phyloP scores from a whole-genome alignment of 768 basidiomycete species.

The Fistulinella prunicolor region DNA sequence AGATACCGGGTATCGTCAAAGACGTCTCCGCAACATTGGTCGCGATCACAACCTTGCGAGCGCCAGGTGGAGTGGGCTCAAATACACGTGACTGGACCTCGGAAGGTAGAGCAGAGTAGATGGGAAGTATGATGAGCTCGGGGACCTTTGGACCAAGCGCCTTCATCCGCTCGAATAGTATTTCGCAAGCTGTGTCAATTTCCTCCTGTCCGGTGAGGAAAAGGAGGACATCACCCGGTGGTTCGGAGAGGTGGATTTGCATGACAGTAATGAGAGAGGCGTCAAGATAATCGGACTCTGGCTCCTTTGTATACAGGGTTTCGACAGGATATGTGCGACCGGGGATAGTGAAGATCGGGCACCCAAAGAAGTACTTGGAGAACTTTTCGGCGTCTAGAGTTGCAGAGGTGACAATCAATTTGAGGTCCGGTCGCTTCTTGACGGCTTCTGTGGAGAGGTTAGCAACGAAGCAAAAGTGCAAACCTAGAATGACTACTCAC shows the following conservation, averaged over 20 bases:
- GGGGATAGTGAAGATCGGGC: constrained; percentile 99
- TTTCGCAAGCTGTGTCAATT: constrained; percentile 97
- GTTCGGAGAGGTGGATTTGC: constrained; percentile 99
- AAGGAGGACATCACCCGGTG: constrained; percentile 92
- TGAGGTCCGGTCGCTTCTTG: constrained; percentile 91
- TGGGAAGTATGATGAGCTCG: constrained; percentile 93
- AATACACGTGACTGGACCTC: constrained; percentile 98
- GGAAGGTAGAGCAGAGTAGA: constrained; percentile 96
- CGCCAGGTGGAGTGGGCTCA: constrained; percentile 95
- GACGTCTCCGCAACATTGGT: constrained; percentile 99
- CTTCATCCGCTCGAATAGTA: constrained; percentile 98
- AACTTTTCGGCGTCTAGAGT: constrained; percentile 99
- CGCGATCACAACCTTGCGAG: constrained; percentile 99
- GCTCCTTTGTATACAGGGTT: constrained; percentile 97
- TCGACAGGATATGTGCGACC: constrained; percentile 99
- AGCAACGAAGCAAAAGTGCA: constrained; percentile 7
- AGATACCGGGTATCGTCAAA: constrained; percentile 97
- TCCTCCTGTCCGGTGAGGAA: constrained; percentile 99
- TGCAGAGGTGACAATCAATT: constrained; percentile 97
- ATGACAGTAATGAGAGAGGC: constrained; percentile 98
- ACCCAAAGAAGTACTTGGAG: constrained; percentile 97
- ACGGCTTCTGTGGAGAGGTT: constrained; percentile 68
- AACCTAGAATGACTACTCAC: constrained; percentile 22
- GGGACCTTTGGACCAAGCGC: constrained; percentile 98
- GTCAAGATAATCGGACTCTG: constrained; percentile 95